phyloP scores from a whole-genome alignment of 2,329 filamentous ascomycete genomes.

The Tympanopsis confertula region DNA sequence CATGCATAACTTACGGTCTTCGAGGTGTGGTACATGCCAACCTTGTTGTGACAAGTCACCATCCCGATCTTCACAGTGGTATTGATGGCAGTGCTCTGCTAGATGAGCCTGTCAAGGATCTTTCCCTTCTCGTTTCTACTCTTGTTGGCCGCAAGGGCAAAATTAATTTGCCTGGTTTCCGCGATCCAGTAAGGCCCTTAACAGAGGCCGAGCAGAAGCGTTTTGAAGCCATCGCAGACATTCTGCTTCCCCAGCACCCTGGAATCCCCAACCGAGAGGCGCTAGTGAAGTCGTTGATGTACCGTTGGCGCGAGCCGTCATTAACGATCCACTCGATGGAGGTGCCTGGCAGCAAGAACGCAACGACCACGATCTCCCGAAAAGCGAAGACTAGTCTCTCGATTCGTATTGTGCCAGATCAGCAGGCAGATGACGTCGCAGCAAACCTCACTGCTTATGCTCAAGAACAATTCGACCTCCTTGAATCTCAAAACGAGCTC shows the following conservation, averaged over 20 bases:
- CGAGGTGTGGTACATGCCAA: conserved; percentile 90
- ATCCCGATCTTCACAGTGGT: conserved; percentile 85
- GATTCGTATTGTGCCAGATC: conserved; percentile 83
- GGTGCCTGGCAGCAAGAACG: conserved; percentile 77
- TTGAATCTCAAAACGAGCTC: conserved; percentile 72
- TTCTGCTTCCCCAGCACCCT: conserved; percentile 63
- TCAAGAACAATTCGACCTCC: conserved; percentile 54
- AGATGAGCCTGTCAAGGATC: conserved; percentile 83
- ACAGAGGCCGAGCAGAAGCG: conserved; percentile 65
- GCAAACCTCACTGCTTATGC: conserved; percentile 57
- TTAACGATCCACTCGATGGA: conserved; percentile 88
- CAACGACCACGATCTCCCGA: conserved; percentile 60
- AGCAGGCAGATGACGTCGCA: conserved; percentile 72
- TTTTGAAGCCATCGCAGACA: conserved; percentile 73
- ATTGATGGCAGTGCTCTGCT: conserved; percentile 89
- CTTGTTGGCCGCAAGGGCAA: conserved; percentile 72
- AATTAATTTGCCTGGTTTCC: conserved; percentile 78
- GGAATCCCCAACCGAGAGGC: conserved; percentile 33
- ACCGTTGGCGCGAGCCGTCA: conserved; percentile 88
- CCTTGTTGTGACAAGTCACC: conserved; percentile 72
- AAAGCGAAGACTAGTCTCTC: conserved; percentile 82
- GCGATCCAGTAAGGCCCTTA: conserved; percentile 69
- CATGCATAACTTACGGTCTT: conserved; percentile 87
- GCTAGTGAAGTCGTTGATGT: conserved; percentile 57
- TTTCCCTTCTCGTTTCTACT: conserved; percentile 71